A percentile compares a stretch with the other conserved stretches of the same genome.
These are phyloP conservation scores for Umbilicus rupestris DNA, from an alignment of 164 flowering plant genomes.

Conservation along the genomic window DNA sequence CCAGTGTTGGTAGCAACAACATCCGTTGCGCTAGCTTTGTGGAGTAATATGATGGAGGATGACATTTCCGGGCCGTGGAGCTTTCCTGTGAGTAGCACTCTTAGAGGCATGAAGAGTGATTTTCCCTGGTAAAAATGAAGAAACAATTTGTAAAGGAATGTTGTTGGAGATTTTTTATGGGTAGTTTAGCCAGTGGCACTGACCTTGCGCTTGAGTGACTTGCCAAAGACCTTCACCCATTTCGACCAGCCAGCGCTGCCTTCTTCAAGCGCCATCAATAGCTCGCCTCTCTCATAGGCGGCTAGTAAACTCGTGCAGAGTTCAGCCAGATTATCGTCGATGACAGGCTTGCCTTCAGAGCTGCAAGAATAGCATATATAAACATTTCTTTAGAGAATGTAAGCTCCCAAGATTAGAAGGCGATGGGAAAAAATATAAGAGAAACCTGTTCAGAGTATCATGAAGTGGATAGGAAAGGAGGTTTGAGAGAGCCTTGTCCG, in stretches of 20 bases:
- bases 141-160: background rate
- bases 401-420: background rate
- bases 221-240: slow-evolving; percentile 90
- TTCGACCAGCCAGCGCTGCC: slow-evolving; percentile 82
- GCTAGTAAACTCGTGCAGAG: slow-evolving; percentile 57
- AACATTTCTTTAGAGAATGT: no score
- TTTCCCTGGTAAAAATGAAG: slow-evolving; percentile 46
- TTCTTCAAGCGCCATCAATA: slow-evolving; percentile 59
- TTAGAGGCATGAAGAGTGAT: slow-evolving; percentile 89
- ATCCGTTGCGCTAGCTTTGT: slow-evolving; percentile 52
- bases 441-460: slow-evolving; percentile 59
- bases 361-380: slow-evolving; percentile 26
- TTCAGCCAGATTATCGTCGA: slow-evolving; percentile 75
- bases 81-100: slow-evolving; percentile 84
- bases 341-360: slow-evolving; percentile 57
- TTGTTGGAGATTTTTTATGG: background rate
- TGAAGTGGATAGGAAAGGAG: slow-evolving; percentile 75
- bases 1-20: slow-evolving; percentile 46
- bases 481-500: slow-evolving; percentile 57
- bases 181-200: background rate
- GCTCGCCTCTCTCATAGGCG: slow-evolving; percentile 82
- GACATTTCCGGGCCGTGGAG: slow-evolving; percentile 96
- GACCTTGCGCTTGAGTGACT: slow-evolving; percentile 83
- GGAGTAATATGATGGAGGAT: slow-evolving; percentile 41
- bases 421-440: background rate